phyloP scores from a whole-genome alignment of 257 asterid genomes.

The Nemophila menziesii region DNA sequence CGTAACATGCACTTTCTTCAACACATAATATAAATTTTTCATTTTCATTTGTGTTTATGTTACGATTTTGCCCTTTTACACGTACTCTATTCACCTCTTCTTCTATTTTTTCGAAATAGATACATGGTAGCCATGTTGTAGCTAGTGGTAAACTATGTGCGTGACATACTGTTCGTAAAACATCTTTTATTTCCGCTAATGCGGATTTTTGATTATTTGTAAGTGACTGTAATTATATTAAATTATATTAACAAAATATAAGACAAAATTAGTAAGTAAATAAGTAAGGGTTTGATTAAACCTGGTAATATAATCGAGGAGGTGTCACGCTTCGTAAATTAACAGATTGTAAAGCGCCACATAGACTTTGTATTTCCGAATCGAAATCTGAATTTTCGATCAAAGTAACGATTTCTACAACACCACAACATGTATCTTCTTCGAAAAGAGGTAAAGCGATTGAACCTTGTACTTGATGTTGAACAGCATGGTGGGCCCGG shows the following conservation, averaged over 20 bases:
- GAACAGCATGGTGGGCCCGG: slow-evolving; percentile 54
- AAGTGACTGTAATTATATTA: slow-evolving; percentile 47
- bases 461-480: slow-evolving; percentile 72
- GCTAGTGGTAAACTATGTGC: slow-evolving; percentile 89
- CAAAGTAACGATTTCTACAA: slow-evolving; percentile 65
- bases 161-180: slow-evolving; percentile 58
- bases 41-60: slow-evolving; percentile 7
- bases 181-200: slow-evolving; percentile 70
- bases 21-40: slow-evolving; percentile 42
- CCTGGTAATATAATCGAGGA: slow-evolving; percentile 52
- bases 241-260: too few relatives aligned
- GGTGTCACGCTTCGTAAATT: slow-evolving; percentile 50
- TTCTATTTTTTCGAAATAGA: slow-evolving; percentile 17
- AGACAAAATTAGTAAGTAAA: too few relatives aligned
- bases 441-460: slow-evolving; percentile 80
- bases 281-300: too few relatives aligned
- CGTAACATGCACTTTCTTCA: slow-evolving; percentile 58
- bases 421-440: slow-evolving; percentile 76
- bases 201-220: slow-evolving; percentile 58
- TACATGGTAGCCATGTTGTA: slow-evolving; percentile 77
- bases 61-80: slow-evolving; percentile 18
- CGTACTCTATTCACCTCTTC: slow-evolving; percentile 21
- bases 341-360: slow-evolving; percentile 78
- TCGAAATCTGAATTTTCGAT: slow-evolving; percentile 54
- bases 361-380: slow-evolving; percentile 49